Percentiles rank a stretch among this genome's conserved stretches.
Evolutionary conservation across 2,329 filamentous ascomycete genomes (phyloP).

Genomic region (Ceratocystis cacaofunesta): DNA sequence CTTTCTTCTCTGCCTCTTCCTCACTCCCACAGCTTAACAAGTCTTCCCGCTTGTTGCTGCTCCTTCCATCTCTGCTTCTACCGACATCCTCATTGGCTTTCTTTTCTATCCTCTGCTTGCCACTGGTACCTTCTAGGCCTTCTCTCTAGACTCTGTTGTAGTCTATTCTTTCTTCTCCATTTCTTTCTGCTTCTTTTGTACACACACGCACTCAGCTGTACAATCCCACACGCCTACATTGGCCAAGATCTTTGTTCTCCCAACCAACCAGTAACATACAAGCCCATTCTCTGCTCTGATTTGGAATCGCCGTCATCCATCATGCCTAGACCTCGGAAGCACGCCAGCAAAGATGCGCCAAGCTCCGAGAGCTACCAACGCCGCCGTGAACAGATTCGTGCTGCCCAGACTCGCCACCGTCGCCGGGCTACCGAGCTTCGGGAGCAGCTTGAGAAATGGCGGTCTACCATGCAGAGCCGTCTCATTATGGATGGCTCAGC

Average conservation of each 20-base stretch:
- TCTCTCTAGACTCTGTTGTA: background rate
- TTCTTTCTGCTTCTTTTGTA: background rate
- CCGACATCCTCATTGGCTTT: background rate
- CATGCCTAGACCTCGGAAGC: background rate
- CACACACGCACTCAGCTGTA: background rate
- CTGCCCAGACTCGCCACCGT: slow-evolving; percentile 40
- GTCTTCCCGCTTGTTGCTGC: background rate
- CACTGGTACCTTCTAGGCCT: background rate
- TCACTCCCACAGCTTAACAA: background rate
- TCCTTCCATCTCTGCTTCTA: background rate
- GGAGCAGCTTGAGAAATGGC: slow-evolving; percentile 38
- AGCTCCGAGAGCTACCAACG: slow-evolving; percentile 12
- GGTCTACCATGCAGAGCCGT: slow-evolving; percentile 32
- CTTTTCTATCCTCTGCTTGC: background rate
- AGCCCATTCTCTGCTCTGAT: background rate
- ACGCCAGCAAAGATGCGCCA: slow-evolving; percentile 23
- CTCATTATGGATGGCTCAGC: slow-evolving; percentile 32
- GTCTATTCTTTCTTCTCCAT: background rate
- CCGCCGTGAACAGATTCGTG: slow-evolving; percentile 37
- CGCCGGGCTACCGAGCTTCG: slow-evolving; percentile 42
- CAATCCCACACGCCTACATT: background rate
- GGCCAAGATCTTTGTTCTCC: background rate
- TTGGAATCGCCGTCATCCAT: background rate
- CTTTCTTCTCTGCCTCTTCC: background rate
- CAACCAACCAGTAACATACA: background rate